A percentile compares a stretch with the other conserved stretches of the same genome.
Evolutionary conservation across 345 rosid genomes (phyloP).

Genomic region (Erucastrum elatum): DNA sequence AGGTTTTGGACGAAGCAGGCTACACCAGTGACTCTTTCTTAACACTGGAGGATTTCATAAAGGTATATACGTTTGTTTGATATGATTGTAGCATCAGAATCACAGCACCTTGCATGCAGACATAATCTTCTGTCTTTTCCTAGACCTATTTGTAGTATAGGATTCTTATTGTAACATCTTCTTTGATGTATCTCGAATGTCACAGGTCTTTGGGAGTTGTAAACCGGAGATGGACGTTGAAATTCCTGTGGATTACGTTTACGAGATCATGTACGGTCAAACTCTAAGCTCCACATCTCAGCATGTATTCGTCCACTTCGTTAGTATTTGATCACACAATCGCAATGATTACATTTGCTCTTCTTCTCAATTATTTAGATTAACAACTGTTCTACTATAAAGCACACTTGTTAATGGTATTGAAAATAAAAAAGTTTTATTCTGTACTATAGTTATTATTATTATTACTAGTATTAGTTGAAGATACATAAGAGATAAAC

Average conservation of each 20-base stretch:
- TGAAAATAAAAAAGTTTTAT: not conserved
- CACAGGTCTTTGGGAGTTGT: constrained; percentile 66
- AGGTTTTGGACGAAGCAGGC: constrained; percentile 71
- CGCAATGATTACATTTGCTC: not conserved
- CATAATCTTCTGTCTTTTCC: not conserved
- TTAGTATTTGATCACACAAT: not conserved
- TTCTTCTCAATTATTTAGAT: not conserved
- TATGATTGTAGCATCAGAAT: not conserved
- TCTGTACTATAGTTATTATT: not conserved
- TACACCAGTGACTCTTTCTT: constrained; percentile 54
- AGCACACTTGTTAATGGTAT: not conserved
- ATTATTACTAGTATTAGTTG: not conserved
- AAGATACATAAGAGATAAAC: constrained; percentile 4
- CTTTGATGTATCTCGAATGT: not conserved
- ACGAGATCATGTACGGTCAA: not conserved
- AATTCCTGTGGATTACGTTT: constrained; percentile 68
- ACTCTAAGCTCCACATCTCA: constrained; percentile 6
- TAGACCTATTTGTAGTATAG: not conserved
- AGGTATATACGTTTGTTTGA: constrained; percentile 40
- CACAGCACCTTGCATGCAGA: not conserved
- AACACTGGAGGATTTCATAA: constrained; percentile 58
- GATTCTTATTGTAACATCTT: constrained; percentile 1
- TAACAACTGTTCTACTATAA: not conserved
- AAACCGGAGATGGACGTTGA: constrained; percentile 76
- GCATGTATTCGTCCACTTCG: not conserved